Conservation (phyloP, 2,329 filamentous ascomycete species). For the Periconia digitata region DNA sequence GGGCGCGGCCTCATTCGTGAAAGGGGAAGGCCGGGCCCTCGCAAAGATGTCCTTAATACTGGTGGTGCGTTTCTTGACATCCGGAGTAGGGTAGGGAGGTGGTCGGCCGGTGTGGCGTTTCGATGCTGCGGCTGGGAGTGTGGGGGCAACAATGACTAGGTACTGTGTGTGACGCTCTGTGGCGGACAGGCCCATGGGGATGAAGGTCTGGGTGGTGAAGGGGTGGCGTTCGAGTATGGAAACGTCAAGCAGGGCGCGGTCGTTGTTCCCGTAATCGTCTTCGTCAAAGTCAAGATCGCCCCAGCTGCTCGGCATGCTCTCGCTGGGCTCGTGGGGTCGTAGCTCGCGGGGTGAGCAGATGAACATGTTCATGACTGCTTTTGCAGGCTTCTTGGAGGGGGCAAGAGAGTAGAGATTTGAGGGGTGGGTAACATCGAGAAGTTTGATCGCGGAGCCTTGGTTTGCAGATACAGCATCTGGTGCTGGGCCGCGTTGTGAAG, state of each 20-base stretch:
- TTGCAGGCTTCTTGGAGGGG: constrained; percentile 58
- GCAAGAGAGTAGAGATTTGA: constrained; percentile 69
- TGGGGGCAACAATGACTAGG: constrained; percentile 87
- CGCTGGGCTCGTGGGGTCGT: constrained; percentile 40
- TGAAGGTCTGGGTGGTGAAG: constrained; percentile 91
- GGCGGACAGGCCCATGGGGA: constrained; percentile 66
- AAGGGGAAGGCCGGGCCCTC: constrained; percentile 44
- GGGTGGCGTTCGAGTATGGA: constrained; percentile 85
- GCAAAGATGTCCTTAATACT: constrained; percentile 46
- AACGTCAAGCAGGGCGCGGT: constrained; percentile 61
- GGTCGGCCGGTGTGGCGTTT: constrained; percentile 28
- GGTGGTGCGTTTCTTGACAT: constrained; percentile 20
- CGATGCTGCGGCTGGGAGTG: constrained; percentile 54
- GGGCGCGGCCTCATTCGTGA: constrained; percentile 54
- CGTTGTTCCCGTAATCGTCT: constrained; percentile 25
- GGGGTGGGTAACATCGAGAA: constrained; percentile 75
- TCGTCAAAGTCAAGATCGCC: constrained; percentile 38
- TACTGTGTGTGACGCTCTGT: constrained; percentile 59
- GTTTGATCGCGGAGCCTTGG: constrained; percentile 87
- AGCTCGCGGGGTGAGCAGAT: constrained; percentile 71
- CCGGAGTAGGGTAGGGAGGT: constrained; percentile 48
- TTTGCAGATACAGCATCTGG: constrained; percentile 64
- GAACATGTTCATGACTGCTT: constrained; percentile 83
- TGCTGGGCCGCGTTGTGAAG: constrained; percentile 49
- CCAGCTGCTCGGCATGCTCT: constrained; percentile 39